A percentile compares a stretch with the other conserved stretches of the same genome.
Evolutionary conservation across 1,139 yeast genomes (phyloP).

Genomic region (Sugiyamaella sp.): DNA sequence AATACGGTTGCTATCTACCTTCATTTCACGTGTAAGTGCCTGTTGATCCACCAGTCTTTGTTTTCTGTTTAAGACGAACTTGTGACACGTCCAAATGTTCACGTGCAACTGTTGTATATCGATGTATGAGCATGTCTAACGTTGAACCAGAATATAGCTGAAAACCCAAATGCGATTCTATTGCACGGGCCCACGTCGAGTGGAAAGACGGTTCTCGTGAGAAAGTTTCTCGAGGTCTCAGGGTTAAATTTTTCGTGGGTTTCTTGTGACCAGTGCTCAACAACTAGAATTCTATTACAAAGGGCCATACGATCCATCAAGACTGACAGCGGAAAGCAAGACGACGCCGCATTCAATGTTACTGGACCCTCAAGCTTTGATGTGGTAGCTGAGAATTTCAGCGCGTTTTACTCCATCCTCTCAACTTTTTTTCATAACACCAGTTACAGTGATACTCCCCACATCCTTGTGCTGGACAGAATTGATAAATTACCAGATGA

Average conservation of each 20-base stretch:
- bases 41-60: too few species aligned
- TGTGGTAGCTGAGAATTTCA: constrained; percentile 51
- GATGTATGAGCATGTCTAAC: too few species aligned
- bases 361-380: constrained; percentile 29
- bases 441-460: constrained; percentile 43
- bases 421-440: constrained; percentile 46
- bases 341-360: not conserved
- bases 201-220: constrained; percentile 40
- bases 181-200: constrained; percentile 42
- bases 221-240: constrained; percentile 27
- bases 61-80: too few species aligned
- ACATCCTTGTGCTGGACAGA: constrained; percentile 61
- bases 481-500: constrained; percentile 59
- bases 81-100: too few species aligned
- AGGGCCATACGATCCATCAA: constrained; percentile 40
- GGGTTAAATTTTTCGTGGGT: constrained; percentile 35
- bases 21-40: too few species aligned
- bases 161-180: constrained; percentile 37
- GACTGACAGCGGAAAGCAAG: constrained; percentile 25
- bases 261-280: constrained; percentile 42
- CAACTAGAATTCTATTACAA: constrained; percentile 43
- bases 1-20: too few species aligned
- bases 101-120: too few species aligned
- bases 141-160: constrained; percentile 4
- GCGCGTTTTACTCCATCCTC: constrained; percentile 50